Conservation (phyloP, 148 eudicot species). For the Silene latifolia region DNA sequence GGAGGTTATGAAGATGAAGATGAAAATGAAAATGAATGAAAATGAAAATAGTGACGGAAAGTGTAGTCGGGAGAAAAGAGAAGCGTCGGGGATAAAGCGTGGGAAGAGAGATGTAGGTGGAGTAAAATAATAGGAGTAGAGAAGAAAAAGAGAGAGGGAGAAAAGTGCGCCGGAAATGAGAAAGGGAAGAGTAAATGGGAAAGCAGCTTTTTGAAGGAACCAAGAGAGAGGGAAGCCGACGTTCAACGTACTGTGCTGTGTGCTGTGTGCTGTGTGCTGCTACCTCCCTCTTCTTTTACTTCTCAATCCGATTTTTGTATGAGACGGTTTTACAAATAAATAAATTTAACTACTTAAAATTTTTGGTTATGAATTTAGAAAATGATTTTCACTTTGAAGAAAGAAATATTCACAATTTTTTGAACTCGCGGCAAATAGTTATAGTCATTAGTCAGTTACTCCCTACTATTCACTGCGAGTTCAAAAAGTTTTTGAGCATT, state of each 20-base stretch:
- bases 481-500: too few species aligned
- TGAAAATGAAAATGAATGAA: too few species aligned
- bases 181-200: conserved; percentile 1
- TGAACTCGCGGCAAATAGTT: too few species aligned
- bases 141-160: not conserved
- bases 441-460: too few species aligned
- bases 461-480: too few species aligned
- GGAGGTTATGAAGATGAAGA: not conserved
- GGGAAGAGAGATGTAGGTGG: not conserved
- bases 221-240: conserved; percentile 40
- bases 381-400: too few species aligned
- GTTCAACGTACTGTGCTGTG: conserved; percentile 30
- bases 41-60: too few species aligned
- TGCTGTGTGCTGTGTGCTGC: conserved; percentile 27
- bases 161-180: conserved; percentile 7
- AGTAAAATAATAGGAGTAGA: too few species aligned
- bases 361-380: too few species aligned
- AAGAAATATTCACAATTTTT: too few species aligned
- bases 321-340: too few species aligned
- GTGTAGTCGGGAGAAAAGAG: not conserved
- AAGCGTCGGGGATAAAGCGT: conserved; percentile 21
- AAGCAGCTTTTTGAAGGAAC: conserved; percentile 32
- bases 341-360: too few species aligned
- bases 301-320: not conserved
- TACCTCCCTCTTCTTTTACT: conserved; percentile 22